A percentile compares a stretch with the other conserved stretches of the same genome.
These are phyloP conservation scores for Thelonectria discophora DNA, from an alignment of 2,329 filamentous ascomycete species.

Conservation along the genomic window DNA sequence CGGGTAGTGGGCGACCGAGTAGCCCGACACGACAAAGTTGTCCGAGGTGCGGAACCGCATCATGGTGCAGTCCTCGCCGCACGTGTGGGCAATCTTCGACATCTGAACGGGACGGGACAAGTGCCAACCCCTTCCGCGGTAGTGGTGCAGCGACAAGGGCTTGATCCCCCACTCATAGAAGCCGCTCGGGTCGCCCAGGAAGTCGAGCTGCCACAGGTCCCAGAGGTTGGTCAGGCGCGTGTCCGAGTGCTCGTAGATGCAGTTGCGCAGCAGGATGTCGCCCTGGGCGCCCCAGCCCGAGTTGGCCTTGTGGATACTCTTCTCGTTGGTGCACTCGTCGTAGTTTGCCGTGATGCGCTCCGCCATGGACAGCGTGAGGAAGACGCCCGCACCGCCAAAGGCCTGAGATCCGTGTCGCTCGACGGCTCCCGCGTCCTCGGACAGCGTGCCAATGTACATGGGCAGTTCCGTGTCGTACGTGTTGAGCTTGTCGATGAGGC, in stretches of 20 bases:
- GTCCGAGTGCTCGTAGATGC: slow-evolving; percentile 70
- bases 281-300: slow-evolving; percentile 68
- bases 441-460: slow-evolving; percentile 69
- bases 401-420: slow-evolving; percentile 69
- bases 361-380: slow-evolving; percentile 63
- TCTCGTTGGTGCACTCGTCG: slow-evolving; percentile 55
- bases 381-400: slow-evolving; percentile 71
- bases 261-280: slow-evolving; percentile 69
- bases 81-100: slow-evolving; percentile 65
- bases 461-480: slow-evolving; percentile 60
- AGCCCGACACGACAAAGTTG: slow-evolving; percentile 66
- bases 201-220: slow-evolving; percentile 69
- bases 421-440: slow-evolving; percentile 68
- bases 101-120: slow-evolving; percentile 63
- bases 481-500: slow-evolving; percentile 60
- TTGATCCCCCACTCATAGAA: slow-evolving; percentile 71
- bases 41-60: slow-evolving; percentile 65
- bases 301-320: slow-evolving; percentile 64
- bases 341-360: slow-evolving; percentile 56
- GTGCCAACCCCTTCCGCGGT: slow-evolving; percentile 69
- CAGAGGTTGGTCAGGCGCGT: slow-evolving; percentile 65
- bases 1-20: slow-evolving; percentile 67
- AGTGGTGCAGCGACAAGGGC: slow-evolving; percentile 71
- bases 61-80: slow-evolving; percentile 68
- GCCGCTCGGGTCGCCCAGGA: slow-evolving; percentile 67